Conservation (phyloP, 2,329 filamentous ascomycete genomes). For the Colletotrichum simmondsii region DNA sequence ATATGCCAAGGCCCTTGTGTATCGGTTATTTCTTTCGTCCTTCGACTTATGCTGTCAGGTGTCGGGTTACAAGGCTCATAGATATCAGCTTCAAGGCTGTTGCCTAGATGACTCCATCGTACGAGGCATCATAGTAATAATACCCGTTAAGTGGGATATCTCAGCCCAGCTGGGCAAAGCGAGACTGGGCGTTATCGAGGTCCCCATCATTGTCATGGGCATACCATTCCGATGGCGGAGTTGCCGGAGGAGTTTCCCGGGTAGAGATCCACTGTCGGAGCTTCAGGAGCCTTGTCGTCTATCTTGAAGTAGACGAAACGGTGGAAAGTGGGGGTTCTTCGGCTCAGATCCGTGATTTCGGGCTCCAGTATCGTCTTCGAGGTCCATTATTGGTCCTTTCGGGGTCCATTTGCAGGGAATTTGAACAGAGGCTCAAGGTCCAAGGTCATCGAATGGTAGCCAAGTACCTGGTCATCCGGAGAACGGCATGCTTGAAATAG, state of each 20-base stretch:
- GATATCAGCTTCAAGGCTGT: neutral
- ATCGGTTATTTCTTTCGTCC: neutral
- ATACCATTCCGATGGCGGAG: neutral
- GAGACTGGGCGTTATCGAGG: neutral
- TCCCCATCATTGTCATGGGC: neutral
- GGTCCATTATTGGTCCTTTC: neutral
- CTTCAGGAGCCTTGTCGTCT: neutral
- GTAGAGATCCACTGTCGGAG: neutral
- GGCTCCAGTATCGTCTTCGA: neutral
- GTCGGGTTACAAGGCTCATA: neutral
- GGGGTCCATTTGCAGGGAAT: neutral
- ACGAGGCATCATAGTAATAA: neutral
- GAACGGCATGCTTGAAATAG: neutral
- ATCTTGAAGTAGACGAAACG: neutral
- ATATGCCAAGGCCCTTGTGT: neutral
- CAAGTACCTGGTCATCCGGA: neutral
- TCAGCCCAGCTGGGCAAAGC: neutral
- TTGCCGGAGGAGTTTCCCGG: neutral
- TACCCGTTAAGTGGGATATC: neutral
- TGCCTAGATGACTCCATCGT: neutral
- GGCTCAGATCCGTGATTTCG: neutral
- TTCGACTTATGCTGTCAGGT: neutral
- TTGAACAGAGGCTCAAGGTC: neutral
- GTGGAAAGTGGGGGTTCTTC: neutral
- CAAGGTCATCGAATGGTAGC: neutral